These are phyloP conservation scores for Cladophialophora exuberans DNA, from an alignment of 2,329 filamentous ascomycete genomes.

Conservation along the genomic window DNA sequence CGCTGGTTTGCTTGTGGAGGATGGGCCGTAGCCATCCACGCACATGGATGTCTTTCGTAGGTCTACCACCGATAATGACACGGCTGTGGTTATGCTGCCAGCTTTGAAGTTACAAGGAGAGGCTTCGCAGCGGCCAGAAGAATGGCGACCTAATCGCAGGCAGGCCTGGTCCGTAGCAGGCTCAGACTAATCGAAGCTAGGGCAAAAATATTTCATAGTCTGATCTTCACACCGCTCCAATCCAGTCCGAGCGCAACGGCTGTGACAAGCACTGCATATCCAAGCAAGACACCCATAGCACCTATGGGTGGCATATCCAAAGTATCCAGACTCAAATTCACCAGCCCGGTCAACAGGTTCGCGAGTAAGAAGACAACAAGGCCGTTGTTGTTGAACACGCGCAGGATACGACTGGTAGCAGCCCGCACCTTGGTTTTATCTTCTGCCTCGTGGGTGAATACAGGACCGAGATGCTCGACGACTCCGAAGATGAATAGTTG, in stretches of 20 bases:
- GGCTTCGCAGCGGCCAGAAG: too few relatives aligned
- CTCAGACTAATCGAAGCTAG: too few relatives aligned
- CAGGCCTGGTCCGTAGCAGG: too few relatives aligned
- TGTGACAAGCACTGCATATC: slow-evolving; percentile 71
- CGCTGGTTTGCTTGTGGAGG: too few relatives aligned
- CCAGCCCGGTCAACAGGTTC: slow-evolving; percentile 83
- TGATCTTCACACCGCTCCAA: slow-evolving; percentile 40
- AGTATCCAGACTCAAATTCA: slow-evolving; percentile 86
- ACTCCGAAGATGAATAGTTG: slow-evolving; percentile 78
- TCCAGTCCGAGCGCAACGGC: slow-evolving; percentile 60
- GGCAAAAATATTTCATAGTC: slow-evolving; percentile 21
- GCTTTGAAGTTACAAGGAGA: too few relatives aligned
- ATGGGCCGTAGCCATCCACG: too few relatives aligned
- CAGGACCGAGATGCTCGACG: slow-evolving; percentile 64
- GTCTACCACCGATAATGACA: too few relatives aligned
- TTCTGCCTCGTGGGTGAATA: slow-evolving; percentile 49
- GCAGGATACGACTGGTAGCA: slow-evolving; percentile 79
- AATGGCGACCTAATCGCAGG: too few relatives aligned
- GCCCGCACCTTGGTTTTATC: slow-evolving; percentile 61
- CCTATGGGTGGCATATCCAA: slow-evolving; percentile 66
- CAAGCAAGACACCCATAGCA: slow-evolving; percentile 75
- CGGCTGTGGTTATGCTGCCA: too few relatives aligned
- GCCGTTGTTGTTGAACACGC: slow-evolving; percentile 86
- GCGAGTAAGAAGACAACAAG: slow-evolving; percentile 82
- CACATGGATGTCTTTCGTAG: too few relatives aligned